Base-by-base conservation (phyloP, 1,139 yeast species). In the Arxiozyma telluris region DNA sequence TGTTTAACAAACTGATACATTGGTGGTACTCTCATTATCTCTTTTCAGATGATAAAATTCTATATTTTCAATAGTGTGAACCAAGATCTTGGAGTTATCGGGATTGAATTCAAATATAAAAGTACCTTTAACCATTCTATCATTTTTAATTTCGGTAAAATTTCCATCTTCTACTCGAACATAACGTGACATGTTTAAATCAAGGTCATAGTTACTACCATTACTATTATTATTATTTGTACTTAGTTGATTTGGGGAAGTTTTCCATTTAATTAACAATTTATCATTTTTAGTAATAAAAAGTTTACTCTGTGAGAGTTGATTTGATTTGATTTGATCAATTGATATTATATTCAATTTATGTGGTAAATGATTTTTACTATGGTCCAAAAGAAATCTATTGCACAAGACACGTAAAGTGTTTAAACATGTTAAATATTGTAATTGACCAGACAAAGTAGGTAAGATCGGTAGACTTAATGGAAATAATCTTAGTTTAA, bases 1-100 rank as follows among this genome's bases (percentile, higher is more conserved):
- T 27, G 20, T 17, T 50, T 46, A 54, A 51, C 57, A 55, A 5
- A 48, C 52, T 27, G 52, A 55, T 4, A 50, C 51, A n/a, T 48
- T 49, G 20, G 49, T 49, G 1, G 38, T 23, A 27, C 30, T 20
- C 38, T 49, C 41, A 20, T 45, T 45, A 45, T 20, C 54, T 54
- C 11, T 55, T 54, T 61, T 68, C 50, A 67, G 66, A 54, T 83
- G 86, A 51, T 83, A 71, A 57, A 87, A 77, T 63, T 87, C 88
- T 55, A 89, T 78, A 63, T 87, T 82, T 59, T 88, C 95, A 48
- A 89, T 77, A 1, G 90, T 84, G 65, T 88, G 93, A n/a, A 83
- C 87, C 38, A 76, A 54, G 25, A 89, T 80, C 57, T 74, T 66
- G 53, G 80, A 77, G 67, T 87, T 84, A 39, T 75, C 74, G 17